phyloP scores from a whole-genome alignment of 208 protist genomes.

The Trichomonas tenax region DNA sequence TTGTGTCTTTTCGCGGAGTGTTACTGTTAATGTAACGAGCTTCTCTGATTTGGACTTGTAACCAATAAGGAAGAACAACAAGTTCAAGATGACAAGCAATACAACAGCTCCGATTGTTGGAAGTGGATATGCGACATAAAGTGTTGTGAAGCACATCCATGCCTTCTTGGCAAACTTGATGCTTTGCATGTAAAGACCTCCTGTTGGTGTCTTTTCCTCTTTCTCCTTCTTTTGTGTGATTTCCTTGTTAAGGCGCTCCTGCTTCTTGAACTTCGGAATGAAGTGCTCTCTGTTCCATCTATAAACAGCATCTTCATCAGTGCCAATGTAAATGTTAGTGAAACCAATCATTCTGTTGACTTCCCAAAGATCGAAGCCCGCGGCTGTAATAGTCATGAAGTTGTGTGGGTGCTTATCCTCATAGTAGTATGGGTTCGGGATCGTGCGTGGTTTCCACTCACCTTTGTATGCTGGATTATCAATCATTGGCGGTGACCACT shows the following conservation, averaged over 20 bases:
- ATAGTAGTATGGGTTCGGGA: slow-evolving; percentile 39
- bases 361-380: not conserved
- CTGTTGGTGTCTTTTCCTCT: not conserved
- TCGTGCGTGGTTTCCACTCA: slow-evolving; percentile 33
- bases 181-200: not conserved
- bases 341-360: not conserved
- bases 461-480: slow-evolving; percentile 43
- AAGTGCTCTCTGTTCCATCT: not conserved
- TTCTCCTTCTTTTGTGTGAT: not conserved
- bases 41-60: too few species aligned
- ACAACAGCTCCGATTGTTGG: not conserved
- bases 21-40: not conserved
- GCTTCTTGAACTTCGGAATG: not conserved
- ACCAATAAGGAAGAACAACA: not conserved
- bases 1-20: not conserved
- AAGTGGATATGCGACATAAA: not conserved
- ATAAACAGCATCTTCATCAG: not conserved
- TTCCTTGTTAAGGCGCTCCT: not conserved
- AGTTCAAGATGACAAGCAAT: not conserved
- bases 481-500: slow-evolving; percentile 29
- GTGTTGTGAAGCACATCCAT: not conserved
- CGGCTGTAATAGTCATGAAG: not conserved
- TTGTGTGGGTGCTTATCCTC: not conserved
- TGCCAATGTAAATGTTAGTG: not conserved
- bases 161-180: not conserved